Evolutionary conservation across 1,284 basidiomycete genomes (phyloP), one percentile per base, ranked within the genome.

Genomic region (Mycosarcoma mackinlayi): DNA sequence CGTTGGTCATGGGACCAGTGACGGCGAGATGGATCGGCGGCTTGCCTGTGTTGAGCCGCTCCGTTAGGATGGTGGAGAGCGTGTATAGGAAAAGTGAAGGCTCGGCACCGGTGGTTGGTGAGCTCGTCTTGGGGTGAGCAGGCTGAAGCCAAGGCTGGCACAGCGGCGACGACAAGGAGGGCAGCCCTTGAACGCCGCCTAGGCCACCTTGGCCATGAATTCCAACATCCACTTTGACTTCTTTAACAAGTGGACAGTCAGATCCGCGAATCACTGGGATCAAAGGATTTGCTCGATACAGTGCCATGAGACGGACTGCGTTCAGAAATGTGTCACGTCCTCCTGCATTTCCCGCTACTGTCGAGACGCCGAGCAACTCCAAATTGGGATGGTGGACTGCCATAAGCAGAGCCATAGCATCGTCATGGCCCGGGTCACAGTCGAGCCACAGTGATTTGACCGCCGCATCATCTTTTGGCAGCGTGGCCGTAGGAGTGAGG

Each of bases 41-140:
- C 37, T 60, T 59, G 35, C 65, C 57, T 4, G 57, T 23, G 37
- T 55, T 59, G 34, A 69, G 59, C 0, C 81, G 60, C 5, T 66
- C 44, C 11, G 83, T 86, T 51, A 92, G 84, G 3, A 87, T 85
- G n/a, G 51, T 59, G 1, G 72, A 58, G 35, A 74, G 67, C n/a
- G 67, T 60, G 46, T 67, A 55, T n/a, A 73, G 59, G n/a, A 69
- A 69, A 28, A 63, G 55, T n/a, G 59, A 58, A 18, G 72, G 72
- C 30, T 70, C 63, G 13, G 62, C 63, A 5, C 59, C 54, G 4
- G 62, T 62, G 6, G 62, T 61, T 0, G 70, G 65, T 3, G 69
- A 63, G 64, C 64, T 72, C 18, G 59, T 63, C 34, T 44, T 62
- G 2, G 59, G 58, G 6, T 57, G 41, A 10, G 51, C 37, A 28